Percentiles rank a stretch among this genome's conserved stretches.
Evolutionary conservation across 306 rosid species (phyloP).

Genomic region (Ochetophila trinervis): DNA sequence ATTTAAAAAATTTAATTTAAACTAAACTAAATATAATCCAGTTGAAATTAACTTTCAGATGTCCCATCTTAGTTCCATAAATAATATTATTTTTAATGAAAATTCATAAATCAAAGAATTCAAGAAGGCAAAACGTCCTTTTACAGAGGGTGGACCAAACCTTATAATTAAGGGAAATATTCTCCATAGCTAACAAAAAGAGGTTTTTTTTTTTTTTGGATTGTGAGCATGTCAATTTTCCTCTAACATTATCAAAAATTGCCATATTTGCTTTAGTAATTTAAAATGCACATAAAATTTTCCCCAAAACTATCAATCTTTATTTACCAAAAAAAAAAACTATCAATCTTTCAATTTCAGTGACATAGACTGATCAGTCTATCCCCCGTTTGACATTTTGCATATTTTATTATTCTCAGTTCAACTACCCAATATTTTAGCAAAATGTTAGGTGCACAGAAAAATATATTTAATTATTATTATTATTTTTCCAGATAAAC

Average conservation of each 20-base stretch:
- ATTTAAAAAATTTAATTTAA: too few species aligned
- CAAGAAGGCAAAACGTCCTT: too few species aligned
- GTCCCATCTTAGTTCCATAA: too few species aligned
- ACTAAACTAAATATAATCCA: too few species aligned
- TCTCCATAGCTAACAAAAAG: too few species aligned
- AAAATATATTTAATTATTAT: not conserved
- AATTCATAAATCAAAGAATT: too few species aligned
- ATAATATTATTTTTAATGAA: too few species aligned
- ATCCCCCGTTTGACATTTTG: not conserved
- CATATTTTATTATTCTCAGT: not conserved
- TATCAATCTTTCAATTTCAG: not conserved
- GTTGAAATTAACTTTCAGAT: too few species aligned
- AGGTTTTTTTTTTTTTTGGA: too few species aligned
- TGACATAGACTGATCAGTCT: not conserved
- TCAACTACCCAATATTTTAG: conserved; percentile 11
- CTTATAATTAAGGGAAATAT: too few species aligned
- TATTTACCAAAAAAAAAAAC: too few species aligned
- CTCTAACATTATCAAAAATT: not conserved
- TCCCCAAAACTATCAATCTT: not conserved
- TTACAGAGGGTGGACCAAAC: too few species aligned
- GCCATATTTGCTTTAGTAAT: not conserved
- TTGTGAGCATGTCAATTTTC: not conserved
- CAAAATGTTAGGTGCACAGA: conserved; percentile 5
- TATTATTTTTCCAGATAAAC: not conserved
- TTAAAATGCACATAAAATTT: not conserved